Evolutionary conservation across 495 filamentous ascomycete genomes (phyloP).

Genomic region (Neurospora discreta): DNA sequence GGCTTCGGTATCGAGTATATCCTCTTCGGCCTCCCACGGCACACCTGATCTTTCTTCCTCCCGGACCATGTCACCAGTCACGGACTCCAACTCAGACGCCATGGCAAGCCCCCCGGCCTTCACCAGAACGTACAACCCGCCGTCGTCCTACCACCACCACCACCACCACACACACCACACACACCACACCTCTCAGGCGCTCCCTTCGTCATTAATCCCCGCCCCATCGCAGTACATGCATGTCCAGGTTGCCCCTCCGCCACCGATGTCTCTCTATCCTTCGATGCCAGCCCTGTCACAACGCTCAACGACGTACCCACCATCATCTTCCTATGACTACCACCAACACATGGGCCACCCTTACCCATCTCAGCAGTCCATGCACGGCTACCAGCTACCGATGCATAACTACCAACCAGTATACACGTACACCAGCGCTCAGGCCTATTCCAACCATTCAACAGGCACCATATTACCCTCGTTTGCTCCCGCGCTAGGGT

Average conservation of each 20-base stretch:
- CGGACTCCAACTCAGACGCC: not conserved
- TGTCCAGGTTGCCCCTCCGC: constrained; percentile 3
- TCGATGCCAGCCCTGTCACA: not conserved
- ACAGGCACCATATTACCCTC: not conserved
- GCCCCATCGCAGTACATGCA: constrained; percentile 13
- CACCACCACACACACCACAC: constrained; percentile 1
- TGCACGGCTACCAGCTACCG: constrained; percentile 7
- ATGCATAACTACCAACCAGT: constrained; percentile 4
- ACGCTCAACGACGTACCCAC: constrained; percentile 1
- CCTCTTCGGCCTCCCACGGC: constrained; percentile 12
- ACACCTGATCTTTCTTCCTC: constrained; percentile 4
- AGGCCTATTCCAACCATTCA: not conserved
- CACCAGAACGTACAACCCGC: constrained; percentile 4
- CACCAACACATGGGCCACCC: not conserved
- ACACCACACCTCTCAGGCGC: constrained; percentile 1
- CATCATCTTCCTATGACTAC: constrained; percentile 7
- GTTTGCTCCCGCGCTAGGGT: not conserved
- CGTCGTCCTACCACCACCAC: constrained; percentile 2
- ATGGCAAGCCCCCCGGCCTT: not conserved
- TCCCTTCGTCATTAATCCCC: not conserved
- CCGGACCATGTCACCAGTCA: constrained; percentile 14
- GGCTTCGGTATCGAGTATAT: constrained; percentile 13
- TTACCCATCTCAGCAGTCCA: not conserved
- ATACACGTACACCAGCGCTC: not conserved
- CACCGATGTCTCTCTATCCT: constrained; percentile 6